Evolutionary conservation across 2,329 filamentous ascomycete genomes (phyloP).

Genomic region (Camillea tinctor): DNA sequence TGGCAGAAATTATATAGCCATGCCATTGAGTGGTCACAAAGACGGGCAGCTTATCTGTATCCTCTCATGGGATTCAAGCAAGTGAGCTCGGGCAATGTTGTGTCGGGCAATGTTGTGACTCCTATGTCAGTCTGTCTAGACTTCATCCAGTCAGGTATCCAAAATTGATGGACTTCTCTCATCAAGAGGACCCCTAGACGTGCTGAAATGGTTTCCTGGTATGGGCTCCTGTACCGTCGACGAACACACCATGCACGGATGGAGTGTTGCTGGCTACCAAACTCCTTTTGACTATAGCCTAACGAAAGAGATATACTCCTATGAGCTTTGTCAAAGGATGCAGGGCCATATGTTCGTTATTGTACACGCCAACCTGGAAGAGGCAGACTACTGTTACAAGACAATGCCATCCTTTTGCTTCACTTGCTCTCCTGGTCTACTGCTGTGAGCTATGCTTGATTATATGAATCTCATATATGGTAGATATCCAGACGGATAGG

Average conservation of each 20-base stretch:
- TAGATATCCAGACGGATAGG: background rate
- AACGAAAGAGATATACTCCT: background rate
- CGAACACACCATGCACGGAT: background rate
- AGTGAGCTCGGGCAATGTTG: too few species aligned
- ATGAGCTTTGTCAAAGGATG: background rate
- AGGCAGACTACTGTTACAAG: background rate
- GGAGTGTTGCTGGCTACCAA: background rate
- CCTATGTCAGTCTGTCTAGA: background rate
- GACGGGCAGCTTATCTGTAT: background rate
- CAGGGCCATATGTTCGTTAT: background rate
- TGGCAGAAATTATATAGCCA: background rate
- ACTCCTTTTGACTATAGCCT: background rate
- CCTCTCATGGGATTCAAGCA: background rate
- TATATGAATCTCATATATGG: background rate
- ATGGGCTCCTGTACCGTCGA: background rate
- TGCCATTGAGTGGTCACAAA: background rate
- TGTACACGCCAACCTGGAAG: background rate
- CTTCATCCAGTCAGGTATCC: background rate
- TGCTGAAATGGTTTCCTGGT: background rate
- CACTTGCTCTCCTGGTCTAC: background rate
- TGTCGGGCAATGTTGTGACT: too few species aligned
- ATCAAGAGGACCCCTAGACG: background rate
- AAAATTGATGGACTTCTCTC: background rate
- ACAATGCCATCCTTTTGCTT: background rate
- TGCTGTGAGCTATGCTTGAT: background rate